Percentiles rank a stretch among this genome's conserved stretches.
Evolutionary conservation across 345 rosid species (phyloP).

Genomic region (Dovyalis caffra): DNA sequence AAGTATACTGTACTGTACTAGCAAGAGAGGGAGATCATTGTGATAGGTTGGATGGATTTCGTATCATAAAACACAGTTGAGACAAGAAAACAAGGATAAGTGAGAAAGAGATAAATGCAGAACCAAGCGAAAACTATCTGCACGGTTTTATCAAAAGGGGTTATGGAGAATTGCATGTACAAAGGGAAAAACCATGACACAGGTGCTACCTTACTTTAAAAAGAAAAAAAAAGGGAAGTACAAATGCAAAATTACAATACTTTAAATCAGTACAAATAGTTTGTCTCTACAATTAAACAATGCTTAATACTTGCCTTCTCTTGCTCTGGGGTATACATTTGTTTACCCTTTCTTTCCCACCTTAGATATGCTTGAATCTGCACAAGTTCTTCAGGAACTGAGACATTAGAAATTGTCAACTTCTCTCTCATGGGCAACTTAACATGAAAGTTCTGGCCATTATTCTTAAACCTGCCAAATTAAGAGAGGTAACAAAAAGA

Average conservation of each 20-base stretch:
- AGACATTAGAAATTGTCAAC: conserved; percentile 31
- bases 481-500: background rate
- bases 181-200: background rate
- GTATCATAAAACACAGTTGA: background rate
- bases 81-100: background rate
- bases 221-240: background rate
- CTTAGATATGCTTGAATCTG: conserved; percentile 87
- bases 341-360: conserved; percentile 99
- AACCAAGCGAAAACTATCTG: background rate
- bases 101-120: background rate
- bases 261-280: background rate
- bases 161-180: background rate
- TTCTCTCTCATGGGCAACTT: conserved; percentile 56
- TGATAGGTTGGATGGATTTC: too few relatives aligned
- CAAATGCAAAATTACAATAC: background rate
- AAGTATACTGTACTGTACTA: too few relatives aligned
- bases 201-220: background rate
- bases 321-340: conserved; percentile 69
- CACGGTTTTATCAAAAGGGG: background rate
- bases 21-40: too few relatives aligned
- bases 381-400: conserved; percentile 94
- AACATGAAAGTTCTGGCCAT: conserved; percentile 77
- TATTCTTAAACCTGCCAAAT: conserved; percentile 75
- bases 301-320: conserved; percentile 51
- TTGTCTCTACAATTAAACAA: background rate